Evolutionary conservation across 345 rosid species (phyloP), one percentile per base, ranked within the genome.

Genomic region (Orychophragmus violaceus): DNA sequence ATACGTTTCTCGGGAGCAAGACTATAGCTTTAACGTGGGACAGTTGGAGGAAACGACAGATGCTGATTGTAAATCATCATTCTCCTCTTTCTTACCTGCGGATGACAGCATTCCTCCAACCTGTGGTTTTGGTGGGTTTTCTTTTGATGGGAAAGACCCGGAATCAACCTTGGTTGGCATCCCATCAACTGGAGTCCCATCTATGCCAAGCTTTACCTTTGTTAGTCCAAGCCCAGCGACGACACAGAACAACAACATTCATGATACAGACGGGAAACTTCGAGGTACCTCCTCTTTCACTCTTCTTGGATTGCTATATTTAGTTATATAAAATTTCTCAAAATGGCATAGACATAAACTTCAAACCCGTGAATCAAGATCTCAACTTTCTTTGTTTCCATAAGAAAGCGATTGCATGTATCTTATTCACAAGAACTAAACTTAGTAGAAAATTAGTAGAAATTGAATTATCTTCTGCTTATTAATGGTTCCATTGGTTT

Each of bases 161-260:
- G 83, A 83, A 71, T 69, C 90, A 24, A 49, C 69, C 44, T 39
- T 61, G 14, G 55, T 25, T 24, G 78, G 81, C 28, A 65, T 80
- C 46, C 63, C 81, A 13, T 28, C 61, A 36, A 71, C 77, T 17
- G 71, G 86, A 57, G 13, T 88, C 44, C 73, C 78, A 17, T 82
- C 95, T 12, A 81, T 87, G 86, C 89, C 83, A 37, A 91, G 96
- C 72, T 83, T 88, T 71, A 69, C 80, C 41, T 91, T 91, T 79
- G 80, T 82, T 59, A 66, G 84, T 52, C 85, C 84, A 16, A 37
- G 49, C 59, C 49, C 83, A 54, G 70, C 49, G 11, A 57, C 29
- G 3, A 52, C 55, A 30, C 54, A 49, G 54, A 74, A 75, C 52
- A 82, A 59, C 17, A 64, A 27, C 62, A 63, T 50, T 18, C 21